These are phyloP conservation scores for Hyaloscypha variabilis DNA, from an alignment of 495 filamentous ascomycete genomes.

Conservation along the genomic window DNA sequence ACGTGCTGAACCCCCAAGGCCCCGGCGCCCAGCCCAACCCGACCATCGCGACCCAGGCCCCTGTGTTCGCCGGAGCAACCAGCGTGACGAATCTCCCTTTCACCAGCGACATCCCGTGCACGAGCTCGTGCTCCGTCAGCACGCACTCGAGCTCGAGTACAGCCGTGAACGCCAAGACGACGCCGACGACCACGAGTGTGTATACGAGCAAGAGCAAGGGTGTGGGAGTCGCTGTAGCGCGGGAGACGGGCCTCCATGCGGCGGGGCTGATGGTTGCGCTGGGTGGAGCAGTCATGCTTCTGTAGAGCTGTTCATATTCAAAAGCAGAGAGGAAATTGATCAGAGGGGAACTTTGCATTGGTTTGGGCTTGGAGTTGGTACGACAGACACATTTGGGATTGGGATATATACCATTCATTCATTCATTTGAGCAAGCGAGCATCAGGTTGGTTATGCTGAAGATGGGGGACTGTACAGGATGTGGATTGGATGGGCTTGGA, in stretches of 20 bases:
- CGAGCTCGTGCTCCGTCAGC: slow-evolving; percentile 28
- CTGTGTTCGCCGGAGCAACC: slow-evolving; percentile 24
- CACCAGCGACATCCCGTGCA: slow-evolving; percentile 36
- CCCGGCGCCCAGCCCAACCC: slow-evolving; percentile 27
- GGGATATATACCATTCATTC: slow-evolving; percentile 3
- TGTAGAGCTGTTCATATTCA: slow-evolving; percentile 7
- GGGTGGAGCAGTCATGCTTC: slow-evolving; percentile 27
- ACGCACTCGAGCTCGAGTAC: slow-evolving; percentile 12
- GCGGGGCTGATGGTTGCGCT: slow-evolving; percentile 28
- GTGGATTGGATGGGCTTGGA: neutral
- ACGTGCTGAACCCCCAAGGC: slow-evolving; percentile 28
- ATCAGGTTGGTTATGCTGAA: neutral
- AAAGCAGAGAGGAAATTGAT: neutral
- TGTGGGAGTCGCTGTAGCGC: slow-evolving; percentile 18
- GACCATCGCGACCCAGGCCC: slow-evolving; percentile 17
- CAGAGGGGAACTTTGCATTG: neutral
- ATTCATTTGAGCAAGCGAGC: neutral
- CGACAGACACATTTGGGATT: neutral
- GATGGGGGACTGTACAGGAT: neutral
- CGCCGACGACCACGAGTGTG: neutral
- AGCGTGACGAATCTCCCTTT: slow-evolving; percentile 21
- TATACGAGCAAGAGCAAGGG: slow-evolving; percentile 22
- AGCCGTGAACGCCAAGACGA: slow-evolving; percentile 7
- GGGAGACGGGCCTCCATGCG: slow-evolving; percentile 26
- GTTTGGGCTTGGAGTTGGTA: neutral